These are phyloP conservation scores for Triangularia verruculosa DNA, from an alignment of 2,329 filamentous ascomycete genomes.

Conservation along the genomic window DNA sequence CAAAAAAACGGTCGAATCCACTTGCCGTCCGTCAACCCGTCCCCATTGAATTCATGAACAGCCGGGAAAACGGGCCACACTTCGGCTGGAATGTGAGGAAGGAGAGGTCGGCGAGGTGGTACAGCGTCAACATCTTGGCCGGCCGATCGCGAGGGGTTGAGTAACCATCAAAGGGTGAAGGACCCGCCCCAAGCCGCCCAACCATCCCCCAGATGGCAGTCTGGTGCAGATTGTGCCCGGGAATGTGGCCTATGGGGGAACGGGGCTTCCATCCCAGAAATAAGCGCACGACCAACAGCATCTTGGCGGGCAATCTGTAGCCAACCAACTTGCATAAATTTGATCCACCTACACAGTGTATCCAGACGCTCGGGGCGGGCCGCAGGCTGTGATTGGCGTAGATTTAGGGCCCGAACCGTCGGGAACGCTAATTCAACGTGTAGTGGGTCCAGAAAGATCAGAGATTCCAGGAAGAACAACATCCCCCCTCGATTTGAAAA, in stretches of 20 bases:
- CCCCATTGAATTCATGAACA: background rate
- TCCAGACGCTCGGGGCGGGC: background rate
- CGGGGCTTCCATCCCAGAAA: background rate
- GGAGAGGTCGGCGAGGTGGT: background rate
- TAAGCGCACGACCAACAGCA: conserved; percentile 8
- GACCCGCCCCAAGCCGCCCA: background rate
- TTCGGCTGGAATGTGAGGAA: background rate
- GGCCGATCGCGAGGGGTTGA: background rate
- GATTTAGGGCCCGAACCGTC: background rate
- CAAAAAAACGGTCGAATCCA: background rate
- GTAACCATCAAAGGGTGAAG: background rate
- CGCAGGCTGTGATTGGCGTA: background rate
- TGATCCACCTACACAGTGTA: background rate
- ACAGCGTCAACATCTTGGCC: background rate
- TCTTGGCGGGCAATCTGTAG: background rate
- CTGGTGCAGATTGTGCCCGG: background rate
- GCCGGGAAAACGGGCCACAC: background rate
- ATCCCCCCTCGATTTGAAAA: background rate
- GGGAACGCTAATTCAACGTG: background rate
- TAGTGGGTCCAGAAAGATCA: background rate
- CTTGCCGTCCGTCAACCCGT: background rate
- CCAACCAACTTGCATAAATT: conserved; percentile 1
- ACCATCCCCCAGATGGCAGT: background rate
- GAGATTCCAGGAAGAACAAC: background rate
- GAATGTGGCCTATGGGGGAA: background rate